Percentiles rank a stretch among this genome's conserved stretches.
These are phyloP conservation scores for Pisolithus sp. DNA, from an alignment of 768 basidiomycete species.

Conservation along the genomic window DNA sequence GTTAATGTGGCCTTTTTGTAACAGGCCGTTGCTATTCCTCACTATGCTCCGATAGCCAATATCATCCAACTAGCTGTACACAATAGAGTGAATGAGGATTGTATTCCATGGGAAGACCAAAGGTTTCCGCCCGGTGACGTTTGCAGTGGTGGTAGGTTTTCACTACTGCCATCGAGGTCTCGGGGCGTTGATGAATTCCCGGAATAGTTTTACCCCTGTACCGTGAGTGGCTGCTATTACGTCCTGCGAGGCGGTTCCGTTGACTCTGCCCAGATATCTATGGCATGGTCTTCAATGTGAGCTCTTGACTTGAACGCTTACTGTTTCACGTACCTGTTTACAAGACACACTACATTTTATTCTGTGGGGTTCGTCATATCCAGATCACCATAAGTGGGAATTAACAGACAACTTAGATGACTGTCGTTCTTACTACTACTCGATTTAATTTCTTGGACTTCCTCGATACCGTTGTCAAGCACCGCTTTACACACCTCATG, in stretches of 20 bases:
- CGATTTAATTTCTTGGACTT: conserved; percentile 42
- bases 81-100: conserved; percentile 41
- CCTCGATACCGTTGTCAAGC: conserved; percentile 39
- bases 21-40: conserved; percentile 57
- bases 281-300: conserved; percentile 54
- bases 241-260: neutral
- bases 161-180: too few relatives aligned
- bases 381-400: neutral
- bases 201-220: conserved; percentile 51
- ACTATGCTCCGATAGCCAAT: conserved; percentile 54
- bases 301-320: conserved; percentile 8
- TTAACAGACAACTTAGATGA: conserved; percentile 34
- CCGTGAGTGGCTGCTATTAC: conserved; percentile 34
- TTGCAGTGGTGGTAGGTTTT: conserved; percentile 45
- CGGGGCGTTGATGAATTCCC: too few relatives aligned
- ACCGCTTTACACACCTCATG: conserved; percentile 43
- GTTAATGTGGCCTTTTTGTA: neutral
- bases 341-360: conserved; percentile 54
- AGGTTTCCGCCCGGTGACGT: conserved; percentile 58
- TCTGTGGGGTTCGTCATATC: conserved; percentile 41
- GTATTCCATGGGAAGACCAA: conserved; percentile 39
- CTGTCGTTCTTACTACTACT: conserved; percentile 37
- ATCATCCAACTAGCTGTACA: conserved; percentile 55
- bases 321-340: conserved; percentile 13
- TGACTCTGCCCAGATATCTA: conserved; percentile 48